phyloP scores from a whole-genome alignment of 441 rosid genomes.

The Daphne laureola region DNA sequence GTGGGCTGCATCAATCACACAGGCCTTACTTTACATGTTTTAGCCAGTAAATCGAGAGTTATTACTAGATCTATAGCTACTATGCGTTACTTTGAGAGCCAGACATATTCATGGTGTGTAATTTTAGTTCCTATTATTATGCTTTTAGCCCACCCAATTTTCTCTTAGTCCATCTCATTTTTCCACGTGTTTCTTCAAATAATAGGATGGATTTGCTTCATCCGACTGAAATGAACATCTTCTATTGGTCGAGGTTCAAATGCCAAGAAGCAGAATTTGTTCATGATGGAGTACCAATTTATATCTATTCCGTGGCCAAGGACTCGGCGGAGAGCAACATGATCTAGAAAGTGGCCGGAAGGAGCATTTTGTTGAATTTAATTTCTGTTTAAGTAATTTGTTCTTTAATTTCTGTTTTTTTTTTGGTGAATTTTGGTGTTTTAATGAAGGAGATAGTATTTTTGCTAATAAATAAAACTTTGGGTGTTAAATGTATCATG shows the following conservation, averaged over 20 bases:
- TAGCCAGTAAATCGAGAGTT: slow-evolving; percentile 63
- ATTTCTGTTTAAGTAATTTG: too few species aligned
- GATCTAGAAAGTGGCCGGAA: too few species aligned
- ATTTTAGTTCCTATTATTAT: slow-evolving; percentile 11
- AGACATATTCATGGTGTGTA: slow-evolving; percentile 68
- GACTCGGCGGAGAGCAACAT: too few species aligned
- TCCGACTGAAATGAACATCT: slow-evolving; percentile 63
- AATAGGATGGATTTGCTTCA: slow-evolving; percentile 70
- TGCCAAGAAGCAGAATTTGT: slow-evolving; percentile 24
- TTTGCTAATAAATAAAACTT: too few species aligned
- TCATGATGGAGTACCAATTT: slow-evolving; percentile 53
- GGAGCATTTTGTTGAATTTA: too few species aligned
- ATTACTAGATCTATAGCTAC: slow-evolving; percentile 40
- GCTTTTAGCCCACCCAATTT: slow-evolving; percentile 14
- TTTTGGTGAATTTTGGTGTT: too few species aligned
- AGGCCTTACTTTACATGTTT: slow-evolving; percentile 50
- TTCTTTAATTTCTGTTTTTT: too few species aligned
- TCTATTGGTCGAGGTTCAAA: slow-evolving; percentile 54
- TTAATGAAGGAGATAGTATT: too few species aligned
- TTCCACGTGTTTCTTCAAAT: slow-evolving; percentile 17
- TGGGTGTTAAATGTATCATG: too few species aligned
- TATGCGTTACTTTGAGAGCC: slow-evolving; percentile 67
- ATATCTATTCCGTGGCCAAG: too few species aligned
- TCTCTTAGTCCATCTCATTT: slow-evolving; percentile 9
- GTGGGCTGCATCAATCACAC: slow-evolving; percentile 45